phyloP scores from a whole-genome alignment of 1,139 yeast genomes.

The Kazachstania sp. region DNA sequence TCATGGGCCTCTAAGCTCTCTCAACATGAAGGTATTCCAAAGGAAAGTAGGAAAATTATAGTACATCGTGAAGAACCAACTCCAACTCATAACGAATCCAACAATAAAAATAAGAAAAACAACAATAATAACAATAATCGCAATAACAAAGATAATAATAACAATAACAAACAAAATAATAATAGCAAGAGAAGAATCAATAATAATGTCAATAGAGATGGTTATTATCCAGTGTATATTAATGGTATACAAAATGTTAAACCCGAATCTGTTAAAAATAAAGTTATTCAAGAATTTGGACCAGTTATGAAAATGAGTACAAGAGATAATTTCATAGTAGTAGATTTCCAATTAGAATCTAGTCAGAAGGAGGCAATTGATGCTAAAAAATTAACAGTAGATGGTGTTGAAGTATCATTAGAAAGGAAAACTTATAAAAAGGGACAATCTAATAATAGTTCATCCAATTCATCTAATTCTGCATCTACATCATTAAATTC shows the following conservation, averaged over 20 bases:
- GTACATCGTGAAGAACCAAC: slow-evolving; percentile 1
- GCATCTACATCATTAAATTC: slow-evolving; percentile 8
- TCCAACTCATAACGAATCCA: not conserved
- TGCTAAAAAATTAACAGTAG: slow-evolving; percentile 18
- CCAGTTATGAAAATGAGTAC: slow-evolving; percentile 23
- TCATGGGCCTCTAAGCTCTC: slow-evolving; percentile 7
- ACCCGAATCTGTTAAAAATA: slow-evolving; percentile 21
- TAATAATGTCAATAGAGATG: slow-evolving; percentile 26
- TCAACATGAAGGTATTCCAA: slow-evolving; percentile 1
- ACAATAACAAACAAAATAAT: slow-evolving; percentile 18
- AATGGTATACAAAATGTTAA: slow-evolving; percentile 25
- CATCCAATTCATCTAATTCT: not conserved
- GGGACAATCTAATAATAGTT: not conserved
- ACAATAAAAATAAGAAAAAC: not conserved
- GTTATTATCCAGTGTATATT: slow-evolving; percentile 27
- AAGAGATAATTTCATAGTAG: slow-evolving; percentile 29
- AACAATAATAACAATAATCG: not conserved
- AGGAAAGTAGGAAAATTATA: slow-evolving; percentile 4
- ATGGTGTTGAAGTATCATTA: slow-evolving; percentile 19
- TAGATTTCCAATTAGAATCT: slow-evolving; percentile 26
- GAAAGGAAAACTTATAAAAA: slow-evolving; percentile 20
- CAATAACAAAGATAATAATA: slow-evolving; percentile 5
- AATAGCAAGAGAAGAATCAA: slow-evolving; percentile 20
- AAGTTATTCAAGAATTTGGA: slow-evolving; percentile 25
- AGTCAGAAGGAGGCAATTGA: slow-evolving; percentile 29